These are phyloP conservation scores for Geosmithia flava DNA, from an alignment of 2,329 filamentous ascomycete genomes.

Conservation along the genomic window DNA sequence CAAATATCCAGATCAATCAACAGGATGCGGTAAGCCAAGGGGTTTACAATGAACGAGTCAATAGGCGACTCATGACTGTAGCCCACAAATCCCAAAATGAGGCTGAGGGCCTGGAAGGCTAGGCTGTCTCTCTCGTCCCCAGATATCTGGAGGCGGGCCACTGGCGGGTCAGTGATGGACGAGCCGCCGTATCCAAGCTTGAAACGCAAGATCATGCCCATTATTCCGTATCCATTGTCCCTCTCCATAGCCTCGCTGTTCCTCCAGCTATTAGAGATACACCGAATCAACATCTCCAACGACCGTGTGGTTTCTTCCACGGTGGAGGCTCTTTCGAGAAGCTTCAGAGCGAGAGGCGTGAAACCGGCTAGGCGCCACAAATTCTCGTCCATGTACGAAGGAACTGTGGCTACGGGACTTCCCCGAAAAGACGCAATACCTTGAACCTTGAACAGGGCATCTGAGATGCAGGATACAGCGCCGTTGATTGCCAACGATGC, in stretches of 20 bases:
- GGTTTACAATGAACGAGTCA: slow-evolving; percentile 90
- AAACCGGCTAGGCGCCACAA: slow-evolving; percentile 91
- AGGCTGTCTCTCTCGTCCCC: slow-evolving; percentile 41
- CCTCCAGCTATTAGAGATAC: slow-evolving; percentile 84
- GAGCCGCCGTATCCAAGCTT: slow-evolving; percentile 52
- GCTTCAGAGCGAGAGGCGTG: slow-evolving; percentile 69
- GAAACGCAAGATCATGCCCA: slow-evolving; percentile 71
- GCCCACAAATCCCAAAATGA: slow-evolving; percentile 78
- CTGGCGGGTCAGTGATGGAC: slow-evolving; percentile 13
- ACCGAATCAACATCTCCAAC: slow-evolving; percentile 73
- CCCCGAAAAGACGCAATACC: slow-evolving; percentile 77
- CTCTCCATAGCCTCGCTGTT: slow-evolving; percentile 98
- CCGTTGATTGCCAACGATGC: slow-evolving; percentile 79
- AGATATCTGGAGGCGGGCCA: slow-evolving; percentile 30
- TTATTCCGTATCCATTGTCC: slow-evolving; percentile 83
- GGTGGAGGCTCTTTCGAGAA: slow-evolving; percentile 66
- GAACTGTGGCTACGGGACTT: slow-evolving; percentile 67
- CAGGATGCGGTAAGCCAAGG: slow-evolving; percentile 82
- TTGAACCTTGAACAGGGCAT: slow-evolving; percentile 69
- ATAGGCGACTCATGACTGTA: slow-evolving; percentile 71
- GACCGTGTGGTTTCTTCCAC: slow-evolving; percentile 62
- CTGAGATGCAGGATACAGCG: slow-evolving; percentile 75
- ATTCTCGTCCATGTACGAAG: slow-evolving; percentile 80
- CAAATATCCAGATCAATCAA: slow-evolving; percentile 90
- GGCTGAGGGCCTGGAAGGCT: slow-evolving; percentile 54